phyloP scores from a whole-genome alignment of 768 basidiomycete genomes.

The Leccinum aurantiacum region DNA sequence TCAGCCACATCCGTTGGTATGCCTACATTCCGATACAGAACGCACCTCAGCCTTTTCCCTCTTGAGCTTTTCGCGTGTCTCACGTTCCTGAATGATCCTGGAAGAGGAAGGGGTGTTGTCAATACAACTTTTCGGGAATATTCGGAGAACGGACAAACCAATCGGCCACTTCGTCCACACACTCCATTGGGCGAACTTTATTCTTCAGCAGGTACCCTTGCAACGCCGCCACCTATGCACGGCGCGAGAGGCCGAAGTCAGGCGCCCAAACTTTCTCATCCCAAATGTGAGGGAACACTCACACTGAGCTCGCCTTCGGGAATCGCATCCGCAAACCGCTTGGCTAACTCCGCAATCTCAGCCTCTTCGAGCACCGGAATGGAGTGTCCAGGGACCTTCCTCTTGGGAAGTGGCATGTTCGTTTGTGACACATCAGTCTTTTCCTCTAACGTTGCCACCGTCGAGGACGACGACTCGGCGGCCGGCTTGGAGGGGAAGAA shows the following conservation, averaged over 20 bases:
- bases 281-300: slow-evolving; percentile 28
- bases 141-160: slow-evolving; percentile 47
- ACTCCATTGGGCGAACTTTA: slow-evolving; percentile 85
- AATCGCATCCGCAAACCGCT: slow-evolving; percentile 77
- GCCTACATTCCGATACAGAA: neutral
- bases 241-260: neutral
- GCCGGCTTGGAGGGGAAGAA: slow-evolving; percentile 74
- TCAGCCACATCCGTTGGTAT: slow-evolving; percentile 7
- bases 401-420: slow-evolving; percentile 67
- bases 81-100: slow-evolving; percentile 72
- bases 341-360: slow-evolving; percentile 76
- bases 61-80: slow-evolving; percentile 82
- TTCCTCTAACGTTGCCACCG: slow-evolving; percentile 17
- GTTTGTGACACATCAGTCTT: slow-evolving; percentile 54
- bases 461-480: slow-evolving; percentile 4
- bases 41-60: slow-evolving; percentile 67
- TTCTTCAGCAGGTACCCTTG: slow-evolving; percentile 89
- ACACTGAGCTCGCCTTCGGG: slow-evolving; percentile 89
- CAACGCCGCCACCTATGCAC: slow-evolving; percentile 67
- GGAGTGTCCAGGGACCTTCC: slow-evolving; percentile 54
- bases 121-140: neutral
- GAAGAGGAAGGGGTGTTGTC: slow-evolving; percentile 3
- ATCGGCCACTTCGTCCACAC: slow-evolving; percentile 73
- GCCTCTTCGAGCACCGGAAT: slow-evolving; percentile 72
- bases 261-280: neutral